Percentiles rank a stretch among this genome's conserved stretches.
phyloP scores from a whole-genome alignment of 495 filamentous ascomycete genomes.

The Aspergillus bertholletiae region DNA sequence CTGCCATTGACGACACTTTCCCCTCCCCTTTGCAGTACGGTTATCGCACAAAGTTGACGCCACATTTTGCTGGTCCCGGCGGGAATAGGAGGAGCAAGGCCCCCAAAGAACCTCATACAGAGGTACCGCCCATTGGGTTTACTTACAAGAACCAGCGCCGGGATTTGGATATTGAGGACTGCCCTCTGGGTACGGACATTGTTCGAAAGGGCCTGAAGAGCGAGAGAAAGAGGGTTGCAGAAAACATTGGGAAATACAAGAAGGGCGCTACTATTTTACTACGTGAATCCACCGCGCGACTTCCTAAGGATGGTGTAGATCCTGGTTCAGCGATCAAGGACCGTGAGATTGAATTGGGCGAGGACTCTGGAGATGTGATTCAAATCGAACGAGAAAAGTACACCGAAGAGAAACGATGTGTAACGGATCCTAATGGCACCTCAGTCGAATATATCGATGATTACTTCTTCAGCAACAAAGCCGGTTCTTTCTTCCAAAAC shows the following conservation, averaged over 20 bases:
- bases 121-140: slow-evolving; percentile 85
- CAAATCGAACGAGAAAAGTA: slow-evolving; percentile 40
- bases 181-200: slow-evolving; percentile 86
- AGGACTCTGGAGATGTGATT: slow-evolving; percentile 37
- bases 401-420: slow-evolving; percentile 75
- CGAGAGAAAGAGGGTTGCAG: slow-evolving; percentile 66
- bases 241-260: slow-evolving; percentile 67
- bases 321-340: slow-evolving; percentile 11
- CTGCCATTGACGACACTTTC: slow-evolving; percentile 76
- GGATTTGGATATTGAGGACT: slow-evolving; percentile 94
- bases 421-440: slow-evolving; percentile 77
- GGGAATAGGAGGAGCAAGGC: slow-evolving; percentile 36
- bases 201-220: slow-evolving; percentile 70
- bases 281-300: slow-evolving; percentile 76
- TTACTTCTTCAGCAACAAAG: slow-evolving; percentile 84
- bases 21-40: slow-evolving; percentile 85
- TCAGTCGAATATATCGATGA: slow-evolving; percentile 82
- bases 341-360: slow-evolving; percentile 12
- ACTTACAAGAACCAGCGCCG: slow-evolving; percentile 67
- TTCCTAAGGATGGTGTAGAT: slow-evolving; percentile 43
- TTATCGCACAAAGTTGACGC: slow-evolving; percentile 94
- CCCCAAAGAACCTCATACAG: slow-evolving; percentile 31
- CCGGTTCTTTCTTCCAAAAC: slow-evolving; percentile 97
- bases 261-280: slow-evolving; percentile 85
- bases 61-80: slow-evolving; percentile 79